These are phyloP conservation scores for Hortaea sp. DNA, from an alignment of 2,329 filamentous ascomycete genomes.

Conservation along the genomic window DNA sequence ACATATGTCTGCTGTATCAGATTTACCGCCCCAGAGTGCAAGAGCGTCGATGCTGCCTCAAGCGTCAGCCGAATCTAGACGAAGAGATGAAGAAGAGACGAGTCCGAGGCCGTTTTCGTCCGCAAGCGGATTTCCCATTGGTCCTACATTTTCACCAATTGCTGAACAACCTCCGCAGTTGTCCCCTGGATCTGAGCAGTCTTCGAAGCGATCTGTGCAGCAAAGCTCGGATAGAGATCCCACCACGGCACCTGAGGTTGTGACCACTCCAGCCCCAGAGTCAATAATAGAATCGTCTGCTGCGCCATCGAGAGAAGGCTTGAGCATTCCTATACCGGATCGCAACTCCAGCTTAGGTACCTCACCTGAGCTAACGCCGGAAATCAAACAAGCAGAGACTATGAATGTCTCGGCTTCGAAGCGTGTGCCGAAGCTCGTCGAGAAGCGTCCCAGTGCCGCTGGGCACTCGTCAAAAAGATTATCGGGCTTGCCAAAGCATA, in stretches of 20 bases:
- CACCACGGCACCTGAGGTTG: conserved; percentile 1
- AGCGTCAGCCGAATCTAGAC: neutral
- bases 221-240: neutral
- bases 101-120: neutral
- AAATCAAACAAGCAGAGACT: conserved; percentile 8
- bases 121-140: neutral
- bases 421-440: conserved; percentile 15
- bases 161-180: neutral
- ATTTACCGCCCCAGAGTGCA: neutral
- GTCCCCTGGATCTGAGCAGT: neutral
- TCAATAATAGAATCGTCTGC: neutral
- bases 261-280: neutral
- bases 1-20: neutral
- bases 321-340: neutral
- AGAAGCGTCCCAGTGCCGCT: conserved; percentile 20
- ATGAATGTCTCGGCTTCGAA: conserved; percentile 5
- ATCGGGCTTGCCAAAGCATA: conserved; percentile 28
- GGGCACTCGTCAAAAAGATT: conserved; percentile 15
- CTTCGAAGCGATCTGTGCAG: neutral
- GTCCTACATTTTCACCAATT: neutral
- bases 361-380: conserved; percentile 15
- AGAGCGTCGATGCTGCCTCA: neutral
- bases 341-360: neutral
- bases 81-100: neutral
- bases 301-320: neutral